phyloP scores from a whole-genome alignment of 2,329 filamentous ascomycete species.

The Trichoderma sp. region DNA sequence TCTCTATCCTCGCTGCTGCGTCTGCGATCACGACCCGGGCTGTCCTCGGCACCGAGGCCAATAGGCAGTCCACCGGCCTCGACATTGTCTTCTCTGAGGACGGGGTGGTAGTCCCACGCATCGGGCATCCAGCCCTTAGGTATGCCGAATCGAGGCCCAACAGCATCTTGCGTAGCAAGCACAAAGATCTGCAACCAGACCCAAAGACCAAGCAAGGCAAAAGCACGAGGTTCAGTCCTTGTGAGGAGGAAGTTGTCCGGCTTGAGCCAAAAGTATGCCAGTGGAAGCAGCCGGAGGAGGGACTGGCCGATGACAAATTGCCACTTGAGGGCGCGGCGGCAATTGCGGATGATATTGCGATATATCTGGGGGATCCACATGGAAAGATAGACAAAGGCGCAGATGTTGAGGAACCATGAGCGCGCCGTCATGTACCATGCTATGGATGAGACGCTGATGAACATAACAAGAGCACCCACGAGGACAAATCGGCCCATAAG shows the following conservation, averaged over 20 bases:
- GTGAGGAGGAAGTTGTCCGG: slow-evolving; percentile 79
- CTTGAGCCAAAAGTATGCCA: slow-evolving; percentile 81
- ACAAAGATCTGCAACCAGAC: slow-evolving; percentile 81
- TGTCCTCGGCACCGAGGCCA: slow-evolving; percentile 52
- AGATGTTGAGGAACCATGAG: slow-evolving; percentile 57
- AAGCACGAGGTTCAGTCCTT: slow-evolving; percentile 62
- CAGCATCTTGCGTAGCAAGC: slow-evolving; percentile 76
- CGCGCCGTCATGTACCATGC: slow-evolving; percentile 59
- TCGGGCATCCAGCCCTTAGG: slow-evolving; percentile 65
- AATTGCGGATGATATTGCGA: slow-evolving; percentile 87
- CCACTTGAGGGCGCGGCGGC: slow-evolving; percentile 86
- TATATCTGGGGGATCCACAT: slow-evolving; percentile 92
- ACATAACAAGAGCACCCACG: slow-evolving; percentile 53
- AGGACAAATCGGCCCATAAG: slow-evolving; percentile 59
- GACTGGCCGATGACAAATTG: slow-evolving; percentile 86
- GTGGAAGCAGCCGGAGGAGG: slow-evolving; percentile 70
- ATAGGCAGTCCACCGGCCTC: slow-evolving; percentile 81
- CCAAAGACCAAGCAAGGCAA: slow-evolving; percentile 66
- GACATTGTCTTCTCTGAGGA: slow-evolving; percentile 77
- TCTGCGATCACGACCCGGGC: slow-evolving; percentile 29
- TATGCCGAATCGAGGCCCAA: slow-evolving; percentile 86
- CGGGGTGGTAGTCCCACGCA: slow-evolving; percentile 92
- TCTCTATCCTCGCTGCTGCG: slow-evolving; percentile 37
- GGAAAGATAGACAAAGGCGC: slow-evolving; percentile 77
- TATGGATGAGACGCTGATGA: slow-evolving; percentile 58